These are phyloP conservation scores for Cardamine resedifolia DNA, from an alignment of 345 rosid genomes.

Conservation along the genomic window DNA sequence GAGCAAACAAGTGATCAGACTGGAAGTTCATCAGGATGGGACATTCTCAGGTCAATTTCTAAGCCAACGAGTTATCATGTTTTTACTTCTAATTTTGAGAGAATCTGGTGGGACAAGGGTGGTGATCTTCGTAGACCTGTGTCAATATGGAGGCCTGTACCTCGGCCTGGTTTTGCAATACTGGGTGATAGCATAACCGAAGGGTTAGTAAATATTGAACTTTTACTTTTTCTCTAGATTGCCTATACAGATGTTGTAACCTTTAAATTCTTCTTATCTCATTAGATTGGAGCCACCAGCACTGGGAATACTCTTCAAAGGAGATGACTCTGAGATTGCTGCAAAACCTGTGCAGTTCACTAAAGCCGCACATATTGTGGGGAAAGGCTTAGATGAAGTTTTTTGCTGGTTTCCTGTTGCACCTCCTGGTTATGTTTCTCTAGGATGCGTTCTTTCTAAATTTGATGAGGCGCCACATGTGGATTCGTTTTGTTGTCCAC, in stretches of 20 bases:
- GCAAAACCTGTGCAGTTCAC: constrained; percentile 89
- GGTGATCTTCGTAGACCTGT: constrained; percentile 82
- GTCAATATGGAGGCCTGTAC: constrained; percentile 93
- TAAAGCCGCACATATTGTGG: constrained; percentile 77
- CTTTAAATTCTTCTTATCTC: constrained; percentile 36
- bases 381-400: constrained; percentile 87
- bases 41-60: constrained; percentile 70
- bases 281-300: constrained; percentile 90
- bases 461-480: constrained; percentile 65
- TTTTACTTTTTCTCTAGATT: constrained; percentile 2
- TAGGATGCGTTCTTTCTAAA: constrained; percentile 86
- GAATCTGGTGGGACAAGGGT: constrained; percentile 99
- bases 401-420: constrained; percentile 98
- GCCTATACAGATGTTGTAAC: constrained; percentile 16
- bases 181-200: constrained; percentile 94
- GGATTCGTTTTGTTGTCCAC: constrained; percentile 82
- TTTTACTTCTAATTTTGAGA: constrained; percentile 89
- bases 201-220: constrained; percentile 56
- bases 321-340: constrained; percentile 71
- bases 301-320: constrained; percentile 76
- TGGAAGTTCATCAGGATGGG: constrained; percentile 82
- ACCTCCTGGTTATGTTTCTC: constrained; percentile 90
- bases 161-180: constrained; percentile 68
- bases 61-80: constrained; percentile 60
- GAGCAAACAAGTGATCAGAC: constrained; percentile 47